Conservation (phyloP, 129 eudicot species). For the Pittosporum tobira region DNA sequence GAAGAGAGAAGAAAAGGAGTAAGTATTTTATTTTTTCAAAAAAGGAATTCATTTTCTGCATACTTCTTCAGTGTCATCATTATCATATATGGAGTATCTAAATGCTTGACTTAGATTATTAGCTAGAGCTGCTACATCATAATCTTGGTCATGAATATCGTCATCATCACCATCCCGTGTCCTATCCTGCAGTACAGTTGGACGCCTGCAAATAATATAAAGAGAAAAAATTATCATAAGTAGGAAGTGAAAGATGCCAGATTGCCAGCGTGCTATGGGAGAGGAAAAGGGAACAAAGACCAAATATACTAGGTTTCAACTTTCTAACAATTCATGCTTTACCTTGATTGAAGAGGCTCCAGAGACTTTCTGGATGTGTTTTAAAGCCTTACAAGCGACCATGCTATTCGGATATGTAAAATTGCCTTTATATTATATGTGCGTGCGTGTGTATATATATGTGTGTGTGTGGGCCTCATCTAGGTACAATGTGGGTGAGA, state of each 20-base stretch:
- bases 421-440: too few relatives aligned
- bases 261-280: not conserved
- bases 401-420: too few relatives aligned
- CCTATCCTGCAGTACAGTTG: conserved; percentile 80
- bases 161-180: conserved; percentile 91
- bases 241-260: not conserved
- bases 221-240: not conserved
- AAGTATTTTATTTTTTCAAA: not conserved
- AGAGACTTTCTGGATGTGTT: too few relatives aligned
- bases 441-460: too few relatives aligned
- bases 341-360: not conserved
- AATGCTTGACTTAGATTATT: conserved; percentile 89
- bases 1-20: not conserved
- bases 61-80: conserved; percentile 78
- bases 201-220: conserved; percentile 46
- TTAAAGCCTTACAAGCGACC: too few relatives aligned
- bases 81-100: conserved; percentile 61
- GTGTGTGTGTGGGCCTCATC: too few relatives aligned
- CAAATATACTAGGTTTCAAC: not conserved
- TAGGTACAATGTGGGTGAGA: too few relatives aligned
- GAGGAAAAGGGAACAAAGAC: not conserved
- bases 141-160: conserved; percentile 77
- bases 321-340: not conserved
- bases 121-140: conserved; percentile 90
- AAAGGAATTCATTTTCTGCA: conserved; percentile 3